Conservation (phyloP, 2,329 filamentous ascomycete species). For the Colletotrichum abscissum region DNA sequence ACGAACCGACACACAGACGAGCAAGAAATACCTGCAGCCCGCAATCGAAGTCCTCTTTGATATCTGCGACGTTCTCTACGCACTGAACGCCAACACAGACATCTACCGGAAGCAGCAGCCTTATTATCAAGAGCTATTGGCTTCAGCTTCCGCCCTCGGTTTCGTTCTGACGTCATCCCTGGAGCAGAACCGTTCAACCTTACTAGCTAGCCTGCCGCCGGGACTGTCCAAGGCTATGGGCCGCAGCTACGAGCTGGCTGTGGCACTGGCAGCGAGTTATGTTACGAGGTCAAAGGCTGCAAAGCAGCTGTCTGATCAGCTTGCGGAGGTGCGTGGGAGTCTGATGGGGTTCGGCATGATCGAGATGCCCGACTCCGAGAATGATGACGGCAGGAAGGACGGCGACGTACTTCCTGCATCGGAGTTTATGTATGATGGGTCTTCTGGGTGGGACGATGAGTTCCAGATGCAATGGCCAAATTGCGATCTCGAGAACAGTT, state of each 20-base stretch:
- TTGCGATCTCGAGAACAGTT: not conserved
- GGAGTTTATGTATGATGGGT: not conserved
- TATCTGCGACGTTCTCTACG: constrained; percentile 1
- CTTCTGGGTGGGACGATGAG: not conserved
- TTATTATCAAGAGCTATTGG: not conserved
- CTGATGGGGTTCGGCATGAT: not conserved
- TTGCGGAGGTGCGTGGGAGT: not conserved
- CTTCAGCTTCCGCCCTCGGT: not conserved
- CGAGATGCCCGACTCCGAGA: not conserved
- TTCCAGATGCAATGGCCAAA: not conserved
- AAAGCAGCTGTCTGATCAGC: not conserved
- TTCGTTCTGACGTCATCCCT: not conserved
- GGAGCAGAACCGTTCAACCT: not conserved
- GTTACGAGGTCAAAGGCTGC: not conserved
- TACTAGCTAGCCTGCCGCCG: not conserved
- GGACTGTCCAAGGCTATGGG: not conserved
- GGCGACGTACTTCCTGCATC: not conserved
- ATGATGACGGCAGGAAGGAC: not conserved
- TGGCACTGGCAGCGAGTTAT: not conserved
- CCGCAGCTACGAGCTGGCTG: not conserved
- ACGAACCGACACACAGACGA: not conserved
- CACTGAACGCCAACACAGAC: constrained; percentile 1
- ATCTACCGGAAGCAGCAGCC: constrained; percentile 12
- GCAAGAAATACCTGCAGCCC: not conserved
- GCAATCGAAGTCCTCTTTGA: constrained; percentile 7